Evolutionary conservation across 2,329 filamentous ascomycete species (phyloP), one percentile per base, ranked within the genome.

Genomic region (Exophiala xenobiotica): DNA sequence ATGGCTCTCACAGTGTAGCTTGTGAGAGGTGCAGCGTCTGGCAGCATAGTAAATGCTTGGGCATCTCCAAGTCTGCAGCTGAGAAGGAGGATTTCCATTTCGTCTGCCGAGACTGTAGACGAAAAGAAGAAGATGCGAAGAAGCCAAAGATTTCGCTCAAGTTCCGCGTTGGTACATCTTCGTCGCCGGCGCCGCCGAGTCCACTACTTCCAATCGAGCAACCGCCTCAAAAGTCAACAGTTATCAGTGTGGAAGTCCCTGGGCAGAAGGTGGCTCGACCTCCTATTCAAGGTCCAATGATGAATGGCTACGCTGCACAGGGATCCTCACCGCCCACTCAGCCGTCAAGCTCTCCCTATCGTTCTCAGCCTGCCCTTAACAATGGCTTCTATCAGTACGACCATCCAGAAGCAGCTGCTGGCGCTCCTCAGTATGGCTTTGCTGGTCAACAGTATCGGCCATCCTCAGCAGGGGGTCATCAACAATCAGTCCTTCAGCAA

Each of bases 11-110:
- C 66, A 96, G 90, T 67, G 85, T 99, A 58, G 88, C 91, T 22
- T 99, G 93, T 70, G 93, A 99, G 66, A 85, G 79, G 60, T 99
- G 93, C 75, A 95, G 86, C 65, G 86, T 95, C 41, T 99, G 93
- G 93, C 92, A 97, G 67, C 93, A 99, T 66, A 95, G 90, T 75
- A 89, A 87, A 63, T 99, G 93, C 65, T 80, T 96, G 53, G 86
- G 85, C 33, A 87, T 97, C 57, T 80, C 81, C 39, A 81, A 95
- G 62, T 74, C 79, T 53, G 87, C 91, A 56, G 91, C 90, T 0
- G 92, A 96, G 58, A 78, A 84, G 40, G 83, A 89, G 1, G 88
- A 95, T 59, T 97, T 97, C 64, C 84, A 88, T 55, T 96, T 96
- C 64, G 70, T 96, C 58, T 97, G 92, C 72, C 74, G 74, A 26